Evolutionary conservation across 129 eudicot species (phyloP).

Genomic region (Flaveria robusta): DNA sequence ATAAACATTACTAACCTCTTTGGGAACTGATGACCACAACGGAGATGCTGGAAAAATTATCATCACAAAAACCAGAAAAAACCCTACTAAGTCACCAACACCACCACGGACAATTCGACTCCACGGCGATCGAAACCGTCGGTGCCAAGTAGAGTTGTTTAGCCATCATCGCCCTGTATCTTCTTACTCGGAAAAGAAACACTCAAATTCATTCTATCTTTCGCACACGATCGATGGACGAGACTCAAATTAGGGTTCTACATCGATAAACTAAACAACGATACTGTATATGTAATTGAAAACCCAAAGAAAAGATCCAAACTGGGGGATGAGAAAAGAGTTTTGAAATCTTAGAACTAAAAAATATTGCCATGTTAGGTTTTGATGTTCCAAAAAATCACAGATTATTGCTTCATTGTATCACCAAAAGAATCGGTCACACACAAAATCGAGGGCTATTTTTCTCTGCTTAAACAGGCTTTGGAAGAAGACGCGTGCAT

Average conservation of each 20-base stretch:
- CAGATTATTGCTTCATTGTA: slow-evolving; percentile 30
- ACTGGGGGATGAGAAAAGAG: slow-evolving; percentile 34
- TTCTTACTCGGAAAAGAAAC: slow-evolving; percentile 15
- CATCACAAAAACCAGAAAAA: too few species aligned
- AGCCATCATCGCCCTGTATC: slow-evolving; percentile 37
- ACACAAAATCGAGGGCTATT: too few species aligned
- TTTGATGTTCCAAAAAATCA: slow-evolving; percentile 40
- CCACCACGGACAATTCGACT: slow-evolving; percentile 43
- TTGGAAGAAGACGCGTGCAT: too few species aligned
- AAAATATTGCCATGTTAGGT: too few species aligned
- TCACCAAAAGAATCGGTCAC: slow-evolving; percentile 32
- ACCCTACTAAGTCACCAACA: too few species aligned
- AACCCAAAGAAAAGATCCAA: slow-evolving; percentile 27
- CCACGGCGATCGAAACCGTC: too few species aligned
- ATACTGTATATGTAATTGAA: background rate
- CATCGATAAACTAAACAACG: slow-evolving; percentile 31
- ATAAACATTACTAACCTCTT: slow-evolving; percentile 14
- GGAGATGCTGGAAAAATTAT: slow-evolving; percentile 41
- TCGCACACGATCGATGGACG: slow-evolving; percentile 9
- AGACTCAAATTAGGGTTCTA: slow-evolving; percentile 35
- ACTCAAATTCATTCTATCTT: background rate
- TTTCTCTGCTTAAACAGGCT: too few species aligned
- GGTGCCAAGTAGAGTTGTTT: slow-evolving; percentile 23
- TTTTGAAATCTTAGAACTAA: too few species aligned
- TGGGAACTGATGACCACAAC: slow-evolving; percentile 32